These are phyloP conservation scores for Irpex lacteus DNA, from an alignment of 1,284 basidiomycete species.

Conservation along the genomic window DNA sequence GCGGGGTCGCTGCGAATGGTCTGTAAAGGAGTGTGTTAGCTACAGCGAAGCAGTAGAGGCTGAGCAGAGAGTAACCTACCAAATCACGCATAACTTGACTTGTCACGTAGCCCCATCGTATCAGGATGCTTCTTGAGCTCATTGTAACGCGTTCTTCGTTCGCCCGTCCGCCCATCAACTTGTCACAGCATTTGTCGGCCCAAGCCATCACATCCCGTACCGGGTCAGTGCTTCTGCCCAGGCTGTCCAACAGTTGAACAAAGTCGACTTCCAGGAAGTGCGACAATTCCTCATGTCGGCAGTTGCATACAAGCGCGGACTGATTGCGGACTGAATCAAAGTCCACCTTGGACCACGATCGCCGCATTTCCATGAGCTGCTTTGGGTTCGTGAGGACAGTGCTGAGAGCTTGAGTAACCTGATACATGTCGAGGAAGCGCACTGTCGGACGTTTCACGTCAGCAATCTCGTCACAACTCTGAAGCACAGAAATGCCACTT, in stretches of 20 bases:
- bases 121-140: conserved; percentile 82
- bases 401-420: conserved; percentile 82
- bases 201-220: conserved; percentile 84
- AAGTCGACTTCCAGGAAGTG: conserved; percentile 85
- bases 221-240: conserved; percentile 74
- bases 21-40: conserved; percentile 36
- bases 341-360: conserved; percentile 83
- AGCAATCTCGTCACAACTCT: background rate
- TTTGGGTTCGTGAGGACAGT: conserved; percentile 84
- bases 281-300: conserved; percentile 83
- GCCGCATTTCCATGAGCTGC: conserved; percentile 80
- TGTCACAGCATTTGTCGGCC: conserved; percentile 85
- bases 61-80: conserved; percentile 41
- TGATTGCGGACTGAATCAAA: conserved; percentile 89
- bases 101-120: conserved; percentile 88
- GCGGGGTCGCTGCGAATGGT: conserved; percentile 87
- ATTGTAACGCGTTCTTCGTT: conserved; percentile 68
- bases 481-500: conserved; percentile 34
- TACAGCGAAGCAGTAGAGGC: conserved; percentile 4
- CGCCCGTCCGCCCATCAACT: conserved; percentile 69
- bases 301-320: conserved; percentile 87
- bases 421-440: conserved; percentile 86
- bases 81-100: conserved; percentile 87
- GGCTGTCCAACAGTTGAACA: conserved; percentile 67
- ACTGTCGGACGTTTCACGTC: conserved; percentile 41